Conservation (phyloP, 805 yeast species). For the Helenozyma baotianmanensis region DNA sequence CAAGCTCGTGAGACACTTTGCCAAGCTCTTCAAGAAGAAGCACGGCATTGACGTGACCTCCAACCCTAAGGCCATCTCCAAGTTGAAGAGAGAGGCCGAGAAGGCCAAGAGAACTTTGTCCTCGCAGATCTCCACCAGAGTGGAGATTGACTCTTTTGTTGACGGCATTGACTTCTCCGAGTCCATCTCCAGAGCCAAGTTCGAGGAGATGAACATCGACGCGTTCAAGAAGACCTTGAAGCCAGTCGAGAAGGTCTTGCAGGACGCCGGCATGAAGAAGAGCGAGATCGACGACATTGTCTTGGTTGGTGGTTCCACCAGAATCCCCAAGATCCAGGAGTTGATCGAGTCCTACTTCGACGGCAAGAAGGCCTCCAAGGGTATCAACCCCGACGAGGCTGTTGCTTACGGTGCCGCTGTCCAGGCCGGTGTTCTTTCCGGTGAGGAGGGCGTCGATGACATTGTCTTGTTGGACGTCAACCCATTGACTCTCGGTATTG, state of each 20-base stretch:
- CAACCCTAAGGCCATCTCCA: constrained; percentile 18
- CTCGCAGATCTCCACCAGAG: constrained; percentile 16
- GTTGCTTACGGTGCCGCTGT: constrained; percentile 79
- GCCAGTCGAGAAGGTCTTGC: constrained; percentile 18
- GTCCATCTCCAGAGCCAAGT: constrained; percentile 19
- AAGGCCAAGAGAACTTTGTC: constrained; percentile 21
- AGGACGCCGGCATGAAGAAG: constrained; percentile 18
- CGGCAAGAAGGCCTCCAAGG: constrained; percentile 20
- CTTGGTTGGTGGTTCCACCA: constrained; percentile 20
- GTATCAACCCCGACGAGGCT: constrained; percentile 43
- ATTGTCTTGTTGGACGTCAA: constrained; percentile 36
- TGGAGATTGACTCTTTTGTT: constrained; percentile 18
- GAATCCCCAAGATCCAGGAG: constrained; percentile 19
- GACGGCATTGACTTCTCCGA: constrained; percentile 20
- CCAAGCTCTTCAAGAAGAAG: constrained; percentile 17
- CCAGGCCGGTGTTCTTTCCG: constrained; percentile 20
- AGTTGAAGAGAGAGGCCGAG: constrained; percentile 21
- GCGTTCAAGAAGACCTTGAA: constrained; percentile 19
- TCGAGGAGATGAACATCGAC: constrained; percentile 19
- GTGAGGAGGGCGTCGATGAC: constrained; percentile 62
- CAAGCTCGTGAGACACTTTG: constrained; percentile 16
- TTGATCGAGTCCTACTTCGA: constrained; percentile 18
- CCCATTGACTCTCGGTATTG: constrained; percentile 21
- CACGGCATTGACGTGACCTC: constrained; percentile 14
- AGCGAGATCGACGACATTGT: constrained; percentile 19